phyloP scores from a whole-genome alignment of 2,329 filamentous ascomycete genomes.

The Talaromyces amestolkiae region DNA sequence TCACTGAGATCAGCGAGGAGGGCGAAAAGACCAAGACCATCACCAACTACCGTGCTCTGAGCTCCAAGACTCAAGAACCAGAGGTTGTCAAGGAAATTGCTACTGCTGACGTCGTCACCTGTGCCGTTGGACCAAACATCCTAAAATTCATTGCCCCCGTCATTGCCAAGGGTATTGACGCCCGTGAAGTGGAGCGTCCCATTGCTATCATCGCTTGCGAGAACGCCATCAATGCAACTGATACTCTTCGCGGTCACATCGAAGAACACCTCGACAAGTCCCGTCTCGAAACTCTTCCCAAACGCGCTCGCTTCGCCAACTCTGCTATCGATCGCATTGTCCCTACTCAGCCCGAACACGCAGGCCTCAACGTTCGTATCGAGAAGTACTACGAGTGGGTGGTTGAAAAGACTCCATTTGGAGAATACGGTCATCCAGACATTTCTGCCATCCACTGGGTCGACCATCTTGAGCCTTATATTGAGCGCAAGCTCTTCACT shows the following conservation, averaged over 20 bases:
- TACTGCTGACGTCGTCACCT: constrained; percentile 87
- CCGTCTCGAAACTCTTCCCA: constrained; percentile 65
- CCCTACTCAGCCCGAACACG: constrained; percentile 76
- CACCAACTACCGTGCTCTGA: constrained; percentile 94
- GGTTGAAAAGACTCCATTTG: constrained; percentile 83
- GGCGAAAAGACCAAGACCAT: constrained; percentile 79
- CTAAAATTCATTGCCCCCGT: constrained; percentile 94
- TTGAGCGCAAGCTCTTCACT: constrained; percentile 98
- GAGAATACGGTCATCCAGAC: constrained; percentile 64
- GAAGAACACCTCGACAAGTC: constrained; percentile 69
- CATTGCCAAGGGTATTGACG: constrained; percentile 89
- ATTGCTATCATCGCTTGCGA: constrained; percentile 95
- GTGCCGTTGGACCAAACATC: constrained; percentile 93
- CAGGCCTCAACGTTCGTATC: constrained; percentile 86
- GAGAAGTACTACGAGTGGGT: constrained; percentile 99
- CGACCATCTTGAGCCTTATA: constrained; percentile 85
- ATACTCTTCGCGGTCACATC: constrained; percentile 79
- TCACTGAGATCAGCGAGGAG: constrained; percentile 86
- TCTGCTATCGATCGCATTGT: constrained; percentile 98
- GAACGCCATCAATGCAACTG: constrained; percentile 93
- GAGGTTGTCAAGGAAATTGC: constrained; percentile 82
- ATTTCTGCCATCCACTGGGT: constrained; percentile 94
- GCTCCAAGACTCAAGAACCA: constrained; percentile 80
- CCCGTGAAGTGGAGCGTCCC: constrained; percentile 64
- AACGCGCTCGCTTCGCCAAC: constrained; percentile 88